Conservation (phyloP, 2,329 filamentous ascomycete genomes). For the Diaporthe caulivora region DNA sequence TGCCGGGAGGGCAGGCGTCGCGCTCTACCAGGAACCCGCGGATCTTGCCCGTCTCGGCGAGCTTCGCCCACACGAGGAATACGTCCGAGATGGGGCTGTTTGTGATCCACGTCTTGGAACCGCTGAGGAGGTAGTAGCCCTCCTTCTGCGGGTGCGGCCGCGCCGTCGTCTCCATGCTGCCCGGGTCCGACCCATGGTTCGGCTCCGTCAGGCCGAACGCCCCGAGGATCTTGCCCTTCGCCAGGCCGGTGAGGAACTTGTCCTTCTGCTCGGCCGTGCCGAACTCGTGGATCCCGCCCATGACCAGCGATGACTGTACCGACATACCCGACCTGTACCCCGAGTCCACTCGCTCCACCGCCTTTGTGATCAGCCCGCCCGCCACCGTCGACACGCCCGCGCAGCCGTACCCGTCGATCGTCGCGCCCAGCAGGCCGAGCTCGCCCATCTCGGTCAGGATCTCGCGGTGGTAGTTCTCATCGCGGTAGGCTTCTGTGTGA, state of each 20-base stretch:
- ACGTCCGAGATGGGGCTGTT: conserved; percentile 89
- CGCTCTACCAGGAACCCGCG: conserved; percentile 92
- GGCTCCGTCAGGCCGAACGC: conserved; percentile 90
- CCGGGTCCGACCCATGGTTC: conserved; percentile 89
- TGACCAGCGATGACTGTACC: conserved; percentile 86
- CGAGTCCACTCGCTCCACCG: conserved; percentile 87
- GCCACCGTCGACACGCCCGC: conserved; percentile 86
- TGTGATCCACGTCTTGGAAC: conserved; percentile 91
- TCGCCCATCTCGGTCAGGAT: conserved; percentile 91
- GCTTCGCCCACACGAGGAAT: conserved; percentile 90
- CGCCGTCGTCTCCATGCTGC: conserved; percentile 85
- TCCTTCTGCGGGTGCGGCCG: conserved; percentile 82
- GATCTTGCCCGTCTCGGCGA: conserved; percentile 93
- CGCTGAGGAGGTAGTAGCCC: conserved; percentile 80
- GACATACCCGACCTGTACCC: conserved; percentile 91
- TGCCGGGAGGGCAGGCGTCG: conserved; percentile 85
- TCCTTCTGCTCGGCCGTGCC: conserved; percentile 85
- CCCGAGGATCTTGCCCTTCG: conserved; percentile 80
- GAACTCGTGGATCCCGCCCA: conserved; percentile 89
- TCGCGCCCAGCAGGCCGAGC: conserved; percentile 83
- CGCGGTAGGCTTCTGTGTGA: conserved; percentile 65
- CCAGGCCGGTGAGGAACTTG: conserved; percentile 80
- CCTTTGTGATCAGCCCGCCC: conserved; percentile 84
- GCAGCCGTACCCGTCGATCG: conserved; percentile 85
- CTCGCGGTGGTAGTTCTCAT: conserved; percentile 83